These are phyloP conservation scores for Coriaria nepalensis DNA, from an alignment of 306 rosid species.

Conservation along the genomic window DNA sequence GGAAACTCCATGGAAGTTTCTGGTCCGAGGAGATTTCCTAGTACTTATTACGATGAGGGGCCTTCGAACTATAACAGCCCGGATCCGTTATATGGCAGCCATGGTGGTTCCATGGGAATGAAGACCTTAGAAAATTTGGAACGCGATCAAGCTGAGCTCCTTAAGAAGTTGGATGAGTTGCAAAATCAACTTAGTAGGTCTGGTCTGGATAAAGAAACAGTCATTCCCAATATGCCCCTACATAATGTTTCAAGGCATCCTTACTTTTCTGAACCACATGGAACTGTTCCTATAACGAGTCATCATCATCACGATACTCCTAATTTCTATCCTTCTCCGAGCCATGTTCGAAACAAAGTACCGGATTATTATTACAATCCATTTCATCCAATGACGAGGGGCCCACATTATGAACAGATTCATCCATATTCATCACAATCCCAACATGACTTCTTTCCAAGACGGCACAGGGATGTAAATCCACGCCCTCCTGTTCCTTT, in stretches of 20 bases:
- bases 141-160: conserved; percentile 23
- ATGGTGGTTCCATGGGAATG: conserved; percentile 9
- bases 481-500: conserved; percentile 12
- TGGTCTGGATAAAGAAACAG: conserved; percentile 19
- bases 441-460: conserved; percentile 14
- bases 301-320: conserved; percentile 18
- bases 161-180: conserved; percentile 33
- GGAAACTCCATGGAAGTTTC: conserved; percentile 10
- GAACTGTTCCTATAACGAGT: conserved; percentile 9
- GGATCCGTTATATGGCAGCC: conserved; percentile 13
- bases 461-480: conserved; percentile 14
- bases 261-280: conserved; percentile 9
- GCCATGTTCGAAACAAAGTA: conserved; percentile 15
- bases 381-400: conserved; percentile 17
- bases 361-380: conserved; percentile 17
- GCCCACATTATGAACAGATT: conserved; percentile 14
- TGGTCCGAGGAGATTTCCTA: conserved; percentile 16
- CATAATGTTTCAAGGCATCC: conserved; percentile 15
- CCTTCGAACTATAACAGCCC: conserved; percentile 21
- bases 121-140: conserved; percentile 7
- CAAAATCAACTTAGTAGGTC: conserved; percentile 27
- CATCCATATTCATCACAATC: conserved; percentile 14
- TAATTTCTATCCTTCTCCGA: conserved; percentile 18
- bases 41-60: conserved; percentile 21
- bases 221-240: conserved; percentile 18